A percentile compares a stretch with the other conserved stretches of the same genome.
Conservation (phyloP, 306 rosid genomes). For the Acacia crassicarpa region DNA sequence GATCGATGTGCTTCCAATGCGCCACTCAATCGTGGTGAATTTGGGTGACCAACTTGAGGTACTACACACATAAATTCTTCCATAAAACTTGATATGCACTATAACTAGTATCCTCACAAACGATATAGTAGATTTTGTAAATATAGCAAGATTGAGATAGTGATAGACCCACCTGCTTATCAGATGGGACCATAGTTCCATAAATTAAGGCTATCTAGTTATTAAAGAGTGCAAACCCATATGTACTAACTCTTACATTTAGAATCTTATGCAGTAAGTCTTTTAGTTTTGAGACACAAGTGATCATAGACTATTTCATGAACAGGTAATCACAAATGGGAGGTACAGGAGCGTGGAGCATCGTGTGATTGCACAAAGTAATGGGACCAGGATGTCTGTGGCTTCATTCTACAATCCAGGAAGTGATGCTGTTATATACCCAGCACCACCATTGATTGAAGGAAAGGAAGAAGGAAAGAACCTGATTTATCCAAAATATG, state of each 20-base stretch:
- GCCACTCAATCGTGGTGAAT: slow-evolving; percentile 64
- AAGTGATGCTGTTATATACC: slow-evolving; percentile 57
- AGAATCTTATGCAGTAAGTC: too few species aligned
- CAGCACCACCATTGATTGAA: slow-evolving; percentile 56
- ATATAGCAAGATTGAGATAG: too few species aligned
- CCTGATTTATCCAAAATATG: slow-evolving; percentile 60
- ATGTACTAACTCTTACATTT: too few species aligned
- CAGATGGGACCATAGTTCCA: too few species aligned
- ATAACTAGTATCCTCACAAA: too few species aligned
- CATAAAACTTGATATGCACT: too few species aligned
- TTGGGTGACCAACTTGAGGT: slow-evolving; percentile 69
- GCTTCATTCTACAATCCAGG: slow-evolving; percentile 75
- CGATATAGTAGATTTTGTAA: too few species aligned
- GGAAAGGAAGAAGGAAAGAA: slow-evolving; percentile 50
- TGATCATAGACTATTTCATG: background rate
- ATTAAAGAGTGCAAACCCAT: too few species aligned
- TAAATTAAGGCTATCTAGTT: too few species aligned
- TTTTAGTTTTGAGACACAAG: background rate
- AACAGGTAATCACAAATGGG: slow-evolving; percentile 63
- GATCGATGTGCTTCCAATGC: slow-evolving; percentile 64
- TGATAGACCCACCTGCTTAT: too few species aligned
- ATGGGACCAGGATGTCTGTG: slow-evolving; percentile 59
- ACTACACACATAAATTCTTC: too few species aligned
- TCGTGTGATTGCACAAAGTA: slow-evolving; percentile 56
- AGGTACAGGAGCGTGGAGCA: slow-evolving; percentile 65